These are phyloP conservation scores for Saccharomyces eubayanus DNA, from an alignment of 805 yeast genomes.

Conservation along the genomic window DNA sequence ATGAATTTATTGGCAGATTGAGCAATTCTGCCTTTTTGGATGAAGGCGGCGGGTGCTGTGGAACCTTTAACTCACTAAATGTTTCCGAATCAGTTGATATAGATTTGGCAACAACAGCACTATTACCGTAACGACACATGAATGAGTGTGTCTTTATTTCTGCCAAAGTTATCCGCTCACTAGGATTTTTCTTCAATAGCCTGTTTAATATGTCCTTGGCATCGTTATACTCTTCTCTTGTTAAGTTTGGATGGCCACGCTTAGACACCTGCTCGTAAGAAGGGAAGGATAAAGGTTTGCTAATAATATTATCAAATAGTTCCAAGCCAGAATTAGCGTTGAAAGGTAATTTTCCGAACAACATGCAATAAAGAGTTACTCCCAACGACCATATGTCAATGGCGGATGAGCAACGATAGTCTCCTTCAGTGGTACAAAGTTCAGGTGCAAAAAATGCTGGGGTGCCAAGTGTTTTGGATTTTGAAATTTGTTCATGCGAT, in stretches of 20 bases:
- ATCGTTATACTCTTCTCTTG: conserved; percentile 34
- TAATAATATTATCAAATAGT: conserved; percentile 71
- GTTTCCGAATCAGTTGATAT: neutral
- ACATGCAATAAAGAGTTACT: conserved; percentile 79
- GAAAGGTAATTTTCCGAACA: conserved; percentile 86
- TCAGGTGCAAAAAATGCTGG: conserved; percentile 97
- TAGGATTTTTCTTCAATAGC: conserved; percentile 64
- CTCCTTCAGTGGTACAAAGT: conserved; percentile 50
- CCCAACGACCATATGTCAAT: conserved; percentile 98
- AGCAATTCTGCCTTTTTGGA: conserved; percentile 16
- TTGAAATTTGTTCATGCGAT: neutral
- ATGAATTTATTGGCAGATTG: conserved; percentile 58
- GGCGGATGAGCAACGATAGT: conserved; percentile 59
- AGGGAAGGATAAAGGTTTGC: conserved; percentile 54
- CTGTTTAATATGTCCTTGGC: conserved; percentile 50
- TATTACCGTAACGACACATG: conserved; percentile 29
- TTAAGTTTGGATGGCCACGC: conserved; percentile 26
- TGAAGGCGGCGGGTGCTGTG: neutral
- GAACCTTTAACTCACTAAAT: neutral
- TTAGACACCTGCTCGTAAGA: conserved; percentile 21
- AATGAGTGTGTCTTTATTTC: conserved; percentile 78
- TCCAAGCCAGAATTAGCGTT: conserved; percentile 64
- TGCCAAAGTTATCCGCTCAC: conserved; percentile 53
- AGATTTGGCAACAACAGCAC: neutral
- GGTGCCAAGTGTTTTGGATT: conserved; percentile 87